Percentiles rank a stretch among this genome's conserved stretches.
phyloP scores from a whole-genome alignment of 164 flowering plant species.

The Chimonanthus praecox region DNA sequence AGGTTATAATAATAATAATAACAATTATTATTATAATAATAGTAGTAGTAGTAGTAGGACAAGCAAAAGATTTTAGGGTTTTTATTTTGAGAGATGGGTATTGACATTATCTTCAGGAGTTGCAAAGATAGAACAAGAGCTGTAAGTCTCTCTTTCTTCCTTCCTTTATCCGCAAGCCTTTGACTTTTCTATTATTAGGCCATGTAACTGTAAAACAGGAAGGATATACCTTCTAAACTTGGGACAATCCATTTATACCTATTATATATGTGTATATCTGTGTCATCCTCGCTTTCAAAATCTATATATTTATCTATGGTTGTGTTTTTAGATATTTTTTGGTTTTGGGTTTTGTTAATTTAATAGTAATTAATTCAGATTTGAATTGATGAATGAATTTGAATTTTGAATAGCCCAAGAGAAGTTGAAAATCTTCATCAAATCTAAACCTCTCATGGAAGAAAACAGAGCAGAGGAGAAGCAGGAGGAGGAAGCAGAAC shows the following conservation, averaged over 20 bases:
- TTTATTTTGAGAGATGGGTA: not conserved
- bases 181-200: not conserved
- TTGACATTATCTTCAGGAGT: not conserved
- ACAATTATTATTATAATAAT: too few relatives aligned
- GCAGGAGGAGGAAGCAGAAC: not conserved
- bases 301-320: not conserved
- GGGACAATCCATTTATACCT: not conserved
- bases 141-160: not conserved
- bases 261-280: not conserved
- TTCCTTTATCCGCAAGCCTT: not conserved
- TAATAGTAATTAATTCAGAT: too few relatives aligned
- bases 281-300: not conserved
- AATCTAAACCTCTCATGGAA: not conserved
- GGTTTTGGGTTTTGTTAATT: too few relatives aligned
- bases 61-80: too few relatives aligned
- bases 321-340: too few relatives aligned
- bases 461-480: not conserved
- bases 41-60: too few relatives aligned
- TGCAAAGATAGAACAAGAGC: not conserved
- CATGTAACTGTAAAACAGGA: constrained; percentile 3
- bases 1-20: too few relatives aligned
- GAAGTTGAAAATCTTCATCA: not conserved
- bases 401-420: too few relatives aligned
- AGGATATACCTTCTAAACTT: not conserved
- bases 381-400: too few relatives aligned